phyloP scores from a whole-genome alignment of 2,329 filamentous ascomycete species.

The Pseudogymnoascus sp. region DNA sequence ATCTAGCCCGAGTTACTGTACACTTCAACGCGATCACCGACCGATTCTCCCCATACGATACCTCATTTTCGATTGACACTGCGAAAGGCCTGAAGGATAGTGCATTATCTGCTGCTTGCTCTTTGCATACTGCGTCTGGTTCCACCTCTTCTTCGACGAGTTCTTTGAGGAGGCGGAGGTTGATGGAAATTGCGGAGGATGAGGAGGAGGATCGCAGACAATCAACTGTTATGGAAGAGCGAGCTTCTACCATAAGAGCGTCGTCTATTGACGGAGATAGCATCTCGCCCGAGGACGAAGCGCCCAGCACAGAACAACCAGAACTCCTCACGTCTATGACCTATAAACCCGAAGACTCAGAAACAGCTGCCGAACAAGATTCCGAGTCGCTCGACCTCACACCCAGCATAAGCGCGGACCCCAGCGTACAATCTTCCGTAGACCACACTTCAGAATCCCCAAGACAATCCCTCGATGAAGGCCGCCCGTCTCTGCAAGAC shows the following conservation, averaged over 20 bases:
- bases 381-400: constrained; percentile 5
- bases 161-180: constrained; percentile 64
- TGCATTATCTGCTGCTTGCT: constrained; percentile 79
- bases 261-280: constrained; percentile 11
- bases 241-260: constrained; percentile 22
- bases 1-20: constrained; percentile 71
- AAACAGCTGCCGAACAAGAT: not conserved
- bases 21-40: constrained; percentile 62
- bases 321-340: constrained; percentile 3
- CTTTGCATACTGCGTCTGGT: constrained; percentile 77
- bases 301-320: not conserved
- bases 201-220: constrained; percentile 69
- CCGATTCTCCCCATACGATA: constrained; percentile 77
- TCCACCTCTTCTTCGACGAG: constrained; percentile 80
- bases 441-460: constrained; percentile 15
- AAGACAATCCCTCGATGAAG: constrained; percentile 18
- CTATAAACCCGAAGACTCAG: not conserved
- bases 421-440: not conserved
- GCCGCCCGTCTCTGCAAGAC: constrained; percentile 39
- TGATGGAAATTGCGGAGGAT: constrained; percentile 93
- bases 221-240: constrained; percentile 43
- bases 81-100: constrained; percentile 79
- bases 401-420: constrained; percentile 3
- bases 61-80: constrained; percentile 66
- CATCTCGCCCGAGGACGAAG: not conserved